Percentiles rank a stretch among this genome's conserved stretches.
These are phyloP conservation scores for Monascus ruber DNA, from an alignment of 2,329 filamentous ascomycete species.

Conservation along the genomic window DNA sequence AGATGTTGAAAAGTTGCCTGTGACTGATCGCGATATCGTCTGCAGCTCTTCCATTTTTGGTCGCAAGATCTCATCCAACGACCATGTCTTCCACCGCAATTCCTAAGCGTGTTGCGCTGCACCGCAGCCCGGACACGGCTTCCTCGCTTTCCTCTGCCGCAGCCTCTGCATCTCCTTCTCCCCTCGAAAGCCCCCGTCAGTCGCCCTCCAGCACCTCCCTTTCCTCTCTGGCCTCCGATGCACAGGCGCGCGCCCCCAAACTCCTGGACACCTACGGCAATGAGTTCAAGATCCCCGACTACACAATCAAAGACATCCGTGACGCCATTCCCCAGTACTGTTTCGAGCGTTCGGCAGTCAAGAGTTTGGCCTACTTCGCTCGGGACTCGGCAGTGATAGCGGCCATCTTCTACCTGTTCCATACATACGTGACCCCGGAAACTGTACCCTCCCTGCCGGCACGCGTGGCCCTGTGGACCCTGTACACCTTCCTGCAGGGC, in stretches of 20 bases:
- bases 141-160: slow-evolving; percentile 39
- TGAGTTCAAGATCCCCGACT: slow-evolving; percentile 85
- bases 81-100: slow-evolving; percentile 42
- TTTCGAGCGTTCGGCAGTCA: slow-evolving; percentile 72
- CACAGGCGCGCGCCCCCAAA: slow-evolving; percentile 42
- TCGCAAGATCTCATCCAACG: neutral
- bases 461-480: slow-evolving; percentile 54
- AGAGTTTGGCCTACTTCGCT: slow-evolving; percentile 69
- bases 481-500: slow-evolving; percentile 73
- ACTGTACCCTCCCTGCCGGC: slow-evolving; percentile 58
- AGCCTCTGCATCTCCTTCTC: slow-evolving; percentile 41
- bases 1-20: no score
- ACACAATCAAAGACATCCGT: slow-evolving; percentile 91
- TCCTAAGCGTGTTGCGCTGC: slow-evolving; percentile 36
- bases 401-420: slow-evolving; percentile 72
- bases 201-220: slow-evolving; percentile 80
- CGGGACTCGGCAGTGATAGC: slow-evolving; percentile 65
- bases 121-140: slow-evolving; percentile 43
- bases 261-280: slow-evolving; percentile 91
- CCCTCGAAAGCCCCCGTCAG: slow-evolving; percentile 47
- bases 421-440: slow-evolving; percentile 83
- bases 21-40: no score
- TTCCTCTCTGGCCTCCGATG: slow-evolving; percentile 70
- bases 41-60: no score
- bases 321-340: slow-evolving; percentile 97